Evolutionary conservation across 768 basidiomycete genomes (phyloP).

Genomic region (Mycena vitilis): DNA sequence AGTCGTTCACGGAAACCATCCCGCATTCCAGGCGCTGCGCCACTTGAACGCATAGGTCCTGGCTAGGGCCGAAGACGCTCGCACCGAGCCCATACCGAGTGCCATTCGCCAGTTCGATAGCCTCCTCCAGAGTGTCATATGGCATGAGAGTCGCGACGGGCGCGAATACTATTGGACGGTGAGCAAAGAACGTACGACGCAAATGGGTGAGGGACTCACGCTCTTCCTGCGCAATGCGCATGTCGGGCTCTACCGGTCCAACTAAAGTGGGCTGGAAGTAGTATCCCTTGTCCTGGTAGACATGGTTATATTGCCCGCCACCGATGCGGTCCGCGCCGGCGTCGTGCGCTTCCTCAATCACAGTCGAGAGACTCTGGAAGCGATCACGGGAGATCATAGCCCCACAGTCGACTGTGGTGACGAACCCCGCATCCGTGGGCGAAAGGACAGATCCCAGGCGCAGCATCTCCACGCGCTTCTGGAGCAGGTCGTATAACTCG

Average conservation of each 20-base stretch:
- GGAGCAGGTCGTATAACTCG: constrained; percentile 73
- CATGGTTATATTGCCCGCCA: constrained; percentile 74
- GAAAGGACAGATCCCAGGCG: constrained; percentile 84
- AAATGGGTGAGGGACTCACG: constrained; percentile 57
- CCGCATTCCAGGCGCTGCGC: constrained; percentile 89
- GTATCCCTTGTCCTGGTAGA: constrained; percentile 75
- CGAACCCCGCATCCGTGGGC: constrained; percentile 72
- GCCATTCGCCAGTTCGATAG: constrained; percentile 84
- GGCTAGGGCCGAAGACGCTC: constrained; percentile 92
- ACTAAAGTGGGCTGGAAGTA: constrained; percentile 93
- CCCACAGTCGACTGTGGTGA: constrained; percentile 85
- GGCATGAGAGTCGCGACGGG: constrained; percentile 90
- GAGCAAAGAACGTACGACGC: not conserved
- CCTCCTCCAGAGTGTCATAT: constrained; percentile 84
- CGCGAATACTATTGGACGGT: constrained; percentile 77
- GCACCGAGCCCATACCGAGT: constrained; percentile 93
- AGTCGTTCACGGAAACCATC: constrained; percentile 98
- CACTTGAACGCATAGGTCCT: constrained; percentile 80
- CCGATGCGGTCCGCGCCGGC: constrained; percentile 76
- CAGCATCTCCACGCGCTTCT: constrained; percentile 72
- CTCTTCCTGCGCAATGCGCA: constrained; percentile 86
- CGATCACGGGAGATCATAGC: constrained; percentile 85
- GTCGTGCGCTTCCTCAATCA: constrained; percentile 76
- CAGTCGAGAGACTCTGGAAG: constrained; percentile 73
- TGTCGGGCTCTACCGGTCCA: constrained; percentile 75